Percentiles rank a stretch among this genome's conserved stretches.
phyloP scores from a whole-genome alignment of 495 filamentous ascomycete species.

The Podospora pseudopauciseta region DNA sequence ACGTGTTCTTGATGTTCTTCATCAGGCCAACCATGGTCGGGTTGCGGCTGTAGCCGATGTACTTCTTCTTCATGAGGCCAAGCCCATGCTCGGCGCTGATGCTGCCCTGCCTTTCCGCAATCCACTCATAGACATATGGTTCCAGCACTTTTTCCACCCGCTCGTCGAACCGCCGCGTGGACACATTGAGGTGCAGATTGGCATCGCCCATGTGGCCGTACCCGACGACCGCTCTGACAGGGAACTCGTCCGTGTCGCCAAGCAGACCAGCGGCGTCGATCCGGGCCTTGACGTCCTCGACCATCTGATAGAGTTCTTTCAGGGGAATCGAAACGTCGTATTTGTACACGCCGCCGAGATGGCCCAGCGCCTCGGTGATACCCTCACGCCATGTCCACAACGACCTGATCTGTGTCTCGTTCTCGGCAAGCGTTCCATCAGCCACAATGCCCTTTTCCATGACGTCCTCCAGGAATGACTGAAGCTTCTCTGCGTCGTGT shows the following conservation, averaged over 20 bases:
- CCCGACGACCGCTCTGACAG: conserved; percentile 85
- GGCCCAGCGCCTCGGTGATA: conserved; percentile 79
- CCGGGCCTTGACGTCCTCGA: conserved; percentile 73
- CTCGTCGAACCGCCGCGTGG: conserved; percentile 77
- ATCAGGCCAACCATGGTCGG: conserved; percentile 82
- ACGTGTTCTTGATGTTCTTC: conserved; percentile 87
- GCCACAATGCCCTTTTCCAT: conserved; percentile 78
- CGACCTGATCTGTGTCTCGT: conserved; percentile 80
- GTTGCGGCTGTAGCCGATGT: conserved; percentile 86
- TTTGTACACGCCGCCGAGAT: conserved; percentile 95
- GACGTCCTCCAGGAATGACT: conserved; percentile 81
- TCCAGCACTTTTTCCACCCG: conserved; percentile 85
- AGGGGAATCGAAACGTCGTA: conserved; percentile 96
- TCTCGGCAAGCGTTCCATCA: conserved; percentile 86
- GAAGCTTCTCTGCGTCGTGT: conserved; percentile 85
- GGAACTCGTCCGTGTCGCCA: conserved; percentile 70
- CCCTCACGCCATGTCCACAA: conserved; percentile 94
- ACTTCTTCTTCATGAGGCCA: conserved; percentile 90
- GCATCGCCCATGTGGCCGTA: conserved; percentile 98
- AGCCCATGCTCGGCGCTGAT: conserved; percentile 96
- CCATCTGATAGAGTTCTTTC: conserved; percentile 78
- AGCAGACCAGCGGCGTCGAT: conserved; percentile 71
- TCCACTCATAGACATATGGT: conserved; percentile 97
- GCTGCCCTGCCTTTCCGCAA: conserved; percentile 76
- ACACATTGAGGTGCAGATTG: conserved; percentile 89